Evolutionary conservation across 1,139 yeast genomes (phyloP), one percentile per base, ranked within the genome.

Genomic region (Suhomyces ambrosiae): DNA sequence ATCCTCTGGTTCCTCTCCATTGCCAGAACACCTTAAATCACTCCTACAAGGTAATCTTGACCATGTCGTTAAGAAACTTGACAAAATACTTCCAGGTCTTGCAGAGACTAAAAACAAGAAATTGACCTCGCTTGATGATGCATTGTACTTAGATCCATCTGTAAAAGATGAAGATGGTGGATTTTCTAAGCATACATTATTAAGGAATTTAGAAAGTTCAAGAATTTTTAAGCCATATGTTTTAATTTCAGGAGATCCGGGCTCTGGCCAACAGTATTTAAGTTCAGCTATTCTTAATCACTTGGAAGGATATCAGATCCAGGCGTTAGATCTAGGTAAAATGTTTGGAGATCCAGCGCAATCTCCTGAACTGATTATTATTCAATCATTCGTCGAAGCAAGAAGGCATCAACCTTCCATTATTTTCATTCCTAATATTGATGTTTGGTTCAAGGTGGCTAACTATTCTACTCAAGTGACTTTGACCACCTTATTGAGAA

Each of bases 271-370:
- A 51, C 87, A 82, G 49, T 90, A 92, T 58, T 58, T 94, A 11
- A 86, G 92, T 7, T 74, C 92, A 1, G 97, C 97, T 0, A 70
- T 89, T 11, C 65, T 92, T 40, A 86, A 89, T 52, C 76, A 80
- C 50, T 67, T 94, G 42, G 98, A 92, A 63, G 96, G 96, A 0
- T 89, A 83, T 52, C 95, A 89, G 54, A 82, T 89, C 7, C 97
- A 92, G 55, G 77, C 86, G 1, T 68, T 94, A 32, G 98, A 92
- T 58, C 68, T 92, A 44, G 88, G 90, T 1, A 74, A 83, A 14
- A 60, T 92, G 42, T 80, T 83, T 49, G 82, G 92, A 10, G 97
- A 90, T 53, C 74, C 95, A 4, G 77, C 94, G 0, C 68, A 89
- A 45, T 80, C 95, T 0, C 82, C 95, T 1, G 98, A 92, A 54